A percentile compares a stretch with the other conserved stretches of the same genome.
These are phyloP conservation scores for Apiospora arundinis DNA, from an alignment of 2,329 filamentous ascomycete species.

Conservation along the genomic window DNA sequence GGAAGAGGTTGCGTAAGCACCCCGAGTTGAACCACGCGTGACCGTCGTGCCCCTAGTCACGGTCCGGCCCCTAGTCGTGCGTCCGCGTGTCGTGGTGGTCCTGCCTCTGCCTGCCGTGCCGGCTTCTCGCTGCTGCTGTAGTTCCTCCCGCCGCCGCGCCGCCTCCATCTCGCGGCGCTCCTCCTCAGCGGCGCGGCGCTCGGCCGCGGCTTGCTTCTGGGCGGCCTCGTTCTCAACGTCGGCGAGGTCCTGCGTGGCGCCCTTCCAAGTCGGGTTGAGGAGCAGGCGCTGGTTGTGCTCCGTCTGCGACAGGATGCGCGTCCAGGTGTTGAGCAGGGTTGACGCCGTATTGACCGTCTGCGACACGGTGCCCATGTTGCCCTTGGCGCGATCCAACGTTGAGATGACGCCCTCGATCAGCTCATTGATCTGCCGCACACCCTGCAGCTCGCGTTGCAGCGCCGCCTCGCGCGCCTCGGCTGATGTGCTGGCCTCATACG, in stretches of 20 bases:
- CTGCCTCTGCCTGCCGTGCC: conserved; percentile 27
- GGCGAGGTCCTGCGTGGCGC: conserved; percentile 83
- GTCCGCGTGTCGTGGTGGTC: background rate
- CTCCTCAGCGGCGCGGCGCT: conserved; percentile 78
- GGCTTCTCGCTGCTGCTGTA: conserved; percentile 56
- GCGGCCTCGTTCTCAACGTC: conserved; percentile 83
- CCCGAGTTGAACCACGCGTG: conserved; percentile 28
- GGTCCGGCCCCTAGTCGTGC: conserved; percentile 20
- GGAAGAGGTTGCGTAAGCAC: conserved; percentile 36
- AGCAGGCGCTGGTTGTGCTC: conserved; percentile 96
- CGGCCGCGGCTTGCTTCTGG: conserved; percentile 75
- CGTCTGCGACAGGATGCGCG: conserved; percentile 92
- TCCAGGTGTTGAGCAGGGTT: conserved; percentile 92
- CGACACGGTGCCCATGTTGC: conserved; percentile 87
- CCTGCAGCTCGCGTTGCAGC: conserved; percentile 80
- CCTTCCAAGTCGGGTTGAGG: conserved; percentile 87
- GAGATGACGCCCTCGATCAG: conserved; percentile 81
- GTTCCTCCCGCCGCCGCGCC: conserved; percentile 67
- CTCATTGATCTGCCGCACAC: conserved; percentile 84
- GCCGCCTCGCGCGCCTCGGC: conserved; percentile 75
- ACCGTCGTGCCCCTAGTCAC: background rate
- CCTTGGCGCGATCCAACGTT: conserved; percentile 73
- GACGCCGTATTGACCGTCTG: conserved; percentile 87
- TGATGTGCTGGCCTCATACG: conserved; percentile 59
- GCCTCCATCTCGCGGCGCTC: conserved; percentile 78